Evolutionary conservation across 371 early-diverging fungal genomes (phyloP), one percentile per base, ranked within the genome.

Genomic region (Apophysomyces variabilis): DNA sequence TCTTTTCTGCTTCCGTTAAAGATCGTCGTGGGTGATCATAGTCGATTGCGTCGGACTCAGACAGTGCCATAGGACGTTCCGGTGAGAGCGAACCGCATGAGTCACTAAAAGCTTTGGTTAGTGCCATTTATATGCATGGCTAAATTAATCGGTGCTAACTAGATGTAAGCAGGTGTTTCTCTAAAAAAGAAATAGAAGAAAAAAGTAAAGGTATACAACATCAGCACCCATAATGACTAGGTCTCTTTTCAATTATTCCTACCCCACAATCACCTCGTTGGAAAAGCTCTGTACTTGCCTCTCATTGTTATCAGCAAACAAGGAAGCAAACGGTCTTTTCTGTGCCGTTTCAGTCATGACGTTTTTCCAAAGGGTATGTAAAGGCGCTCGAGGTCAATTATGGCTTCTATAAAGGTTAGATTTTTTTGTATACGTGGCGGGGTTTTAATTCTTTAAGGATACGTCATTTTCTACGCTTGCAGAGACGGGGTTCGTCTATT

Each of bases 271-370:
- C 1, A 41, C 41, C 13, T 41, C 8, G 8, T 21, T 16, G 9
- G 21, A 5, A 50, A 50, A 11, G 13, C 6, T 7, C 11, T 21
- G 21, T 21, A 50, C 54, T 50, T 50, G n/a, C 54, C 54, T 50
- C 21, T 50, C 54, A 21, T 50, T 21, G 21, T 50, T 26, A 21
- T 50, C 54, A 26, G 54, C 54, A 50, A 50, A 50, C 21, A 50
- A 21, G 9, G 54, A 50, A 8, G 54, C 54, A 50, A 50, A 50
- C 54, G 54, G 54, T 50, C 54, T 50, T 57, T 38, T 65, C 43
- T 58, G 60, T 45, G 37, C 47, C 9, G 21, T 38, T 18, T 66
- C 47, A 37, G 44, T 26, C 38, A 58, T 41, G 5, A 58, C 39
- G 46, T 21, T 38, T 50, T 47, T 38, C n/a, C 16, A 37, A 9